Conservation (phyloP, 2,329 filamentous ascomycete genomes). For the Phialophora tarda region DNA sequence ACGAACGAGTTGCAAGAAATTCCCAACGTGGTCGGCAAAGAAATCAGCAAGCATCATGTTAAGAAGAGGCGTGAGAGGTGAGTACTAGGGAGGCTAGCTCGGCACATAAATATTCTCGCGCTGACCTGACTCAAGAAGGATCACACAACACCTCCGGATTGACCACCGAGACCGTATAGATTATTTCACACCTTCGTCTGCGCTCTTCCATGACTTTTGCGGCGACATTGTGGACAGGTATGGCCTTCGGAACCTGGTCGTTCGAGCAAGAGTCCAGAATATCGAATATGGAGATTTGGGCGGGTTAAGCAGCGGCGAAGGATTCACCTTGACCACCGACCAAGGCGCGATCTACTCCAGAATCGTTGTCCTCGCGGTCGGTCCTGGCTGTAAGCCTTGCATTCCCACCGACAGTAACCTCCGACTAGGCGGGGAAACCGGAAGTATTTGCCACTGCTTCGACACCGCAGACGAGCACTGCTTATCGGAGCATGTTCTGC, state of each 20-base stretch:
- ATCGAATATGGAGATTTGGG: conserved; percentile 63
- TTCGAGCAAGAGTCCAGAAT: conserved; percentile 64
- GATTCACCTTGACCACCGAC: conserved; percentile 70
- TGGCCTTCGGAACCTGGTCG: conserved; percentile 61
- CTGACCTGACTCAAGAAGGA: conserved; percentile 47
- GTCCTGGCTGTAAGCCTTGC: conserved; percentile 62
- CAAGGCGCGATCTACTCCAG: conserved; percentile 59
- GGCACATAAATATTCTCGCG: background rate
- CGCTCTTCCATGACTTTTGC: conserved; percentile 68
- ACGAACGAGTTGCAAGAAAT: conserved; percentile 72
- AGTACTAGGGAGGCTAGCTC: conserved; percentile 21
- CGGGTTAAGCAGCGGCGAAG: conserved; percentile 50
- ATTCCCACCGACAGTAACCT: conserved; percentile 30
- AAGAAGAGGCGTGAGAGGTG: conserved; percentile 21
- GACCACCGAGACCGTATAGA: conserved; percentile 72
- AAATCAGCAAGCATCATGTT: conserved; percentile 75
- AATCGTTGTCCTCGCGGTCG: conserved; percentile 72
- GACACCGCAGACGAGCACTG: conserved; percentile 60
- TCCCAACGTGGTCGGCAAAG: conserved; percentile 75
- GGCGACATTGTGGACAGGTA: conserved; percentile 64
- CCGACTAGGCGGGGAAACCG: conserved; percentile 33
- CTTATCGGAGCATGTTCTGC: conserved; percentile 59
- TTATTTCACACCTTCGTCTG: conserved; percentile 69
- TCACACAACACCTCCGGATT: conserved; percentile 54
- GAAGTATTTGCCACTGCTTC: conserved; percentile 66